Evolutionary conservation across 1,284 basidiomycete species (phyloP).

Genomic region (Ustilago crameri): DNA sequence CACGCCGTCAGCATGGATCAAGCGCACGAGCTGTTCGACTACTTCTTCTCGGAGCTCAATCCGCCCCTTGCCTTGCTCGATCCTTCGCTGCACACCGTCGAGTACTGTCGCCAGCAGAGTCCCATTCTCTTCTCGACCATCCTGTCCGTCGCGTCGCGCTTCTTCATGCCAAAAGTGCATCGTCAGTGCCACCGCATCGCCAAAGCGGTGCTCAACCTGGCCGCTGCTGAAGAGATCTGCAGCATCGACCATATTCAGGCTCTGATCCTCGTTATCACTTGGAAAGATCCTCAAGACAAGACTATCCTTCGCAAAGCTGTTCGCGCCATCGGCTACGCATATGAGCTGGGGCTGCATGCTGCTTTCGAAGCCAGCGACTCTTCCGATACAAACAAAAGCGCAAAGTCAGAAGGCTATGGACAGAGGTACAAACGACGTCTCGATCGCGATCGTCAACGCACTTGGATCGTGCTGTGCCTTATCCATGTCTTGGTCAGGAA

Average conservation of each 20-base stretch:
- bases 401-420: conserved; percentile 22
- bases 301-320: conserved; percentile 67
- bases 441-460: conserved; percentile 48
- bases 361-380: conserved; percentile 17
- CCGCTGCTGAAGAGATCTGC: conserved; percentile 80
- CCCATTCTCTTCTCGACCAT: conserved; percentile 83
- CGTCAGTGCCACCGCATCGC: conserved; percentile 76
- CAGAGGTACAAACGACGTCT: conserved; percentile 10
- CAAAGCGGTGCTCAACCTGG: conserved; percentile 75
- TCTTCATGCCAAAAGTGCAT: conserved; percentile 79
- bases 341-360: conserved; percentile 65
- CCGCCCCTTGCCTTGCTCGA: conserved; percentile 67
- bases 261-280: conserved; percentile 83
- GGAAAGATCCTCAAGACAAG: conserved; percentile 74
- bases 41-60: conserved; percentile 49
- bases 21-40: conserved; percentile 39
- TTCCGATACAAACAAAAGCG: not conserved
- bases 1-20: conserved; percentile 34
- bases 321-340: conserved; percentile 65
- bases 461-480: conserved; percentile 51
- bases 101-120: conserved; percentile 78
- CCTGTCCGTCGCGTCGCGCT: conserved; percentile 84
- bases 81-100: conserved; percentile 66
- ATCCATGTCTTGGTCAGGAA: conserved; percentile 35
- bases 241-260: conserved; percentile 84